Percentiles rank a stretch among this genome's conserved stretches.
Conservation (phyloP, 192 early-diverging fungal genomes). For the Coemansia sp. region DNA sequence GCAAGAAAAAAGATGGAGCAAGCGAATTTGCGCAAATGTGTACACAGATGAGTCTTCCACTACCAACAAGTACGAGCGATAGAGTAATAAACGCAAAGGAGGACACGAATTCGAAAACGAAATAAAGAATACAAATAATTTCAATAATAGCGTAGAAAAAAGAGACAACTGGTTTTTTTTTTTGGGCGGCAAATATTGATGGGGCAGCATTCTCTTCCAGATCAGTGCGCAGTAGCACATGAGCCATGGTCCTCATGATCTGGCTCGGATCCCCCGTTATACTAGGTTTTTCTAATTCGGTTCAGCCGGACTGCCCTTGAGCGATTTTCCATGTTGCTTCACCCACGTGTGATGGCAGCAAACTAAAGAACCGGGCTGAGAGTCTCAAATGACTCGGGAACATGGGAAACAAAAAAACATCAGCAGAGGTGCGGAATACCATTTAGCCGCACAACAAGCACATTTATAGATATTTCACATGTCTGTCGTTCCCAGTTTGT, state of each 20-base stretch:
- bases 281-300: background rate
- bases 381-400: background rate
- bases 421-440: background rate
- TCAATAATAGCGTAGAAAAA: background rate
- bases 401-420: background rate
- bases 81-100: background rate
- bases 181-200: background rate
- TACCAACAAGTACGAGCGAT: background rate
- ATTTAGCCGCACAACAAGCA: background rate
- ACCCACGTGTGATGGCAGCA: background rate
- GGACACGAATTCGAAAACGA: background rate
- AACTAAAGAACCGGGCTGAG: background rate
- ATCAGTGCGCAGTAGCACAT: constrained; percentile 3
- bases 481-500: background rate
- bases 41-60: background rate
- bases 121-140: no score
- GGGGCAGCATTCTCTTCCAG: background rate
- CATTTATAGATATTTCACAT: background rate
- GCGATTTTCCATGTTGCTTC: background rate
- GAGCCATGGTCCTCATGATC: background rate
- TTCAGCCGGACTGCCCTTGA: background rate
- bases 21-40: background rate
- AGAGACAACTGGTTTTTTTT: background rate
- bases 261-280: background rate
- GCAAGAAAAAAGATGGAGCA: background rate